phyloP scores from a whole-genome alignment of 1,139 yeast genomes.

The Saccharomyces uvarum region DNA sequence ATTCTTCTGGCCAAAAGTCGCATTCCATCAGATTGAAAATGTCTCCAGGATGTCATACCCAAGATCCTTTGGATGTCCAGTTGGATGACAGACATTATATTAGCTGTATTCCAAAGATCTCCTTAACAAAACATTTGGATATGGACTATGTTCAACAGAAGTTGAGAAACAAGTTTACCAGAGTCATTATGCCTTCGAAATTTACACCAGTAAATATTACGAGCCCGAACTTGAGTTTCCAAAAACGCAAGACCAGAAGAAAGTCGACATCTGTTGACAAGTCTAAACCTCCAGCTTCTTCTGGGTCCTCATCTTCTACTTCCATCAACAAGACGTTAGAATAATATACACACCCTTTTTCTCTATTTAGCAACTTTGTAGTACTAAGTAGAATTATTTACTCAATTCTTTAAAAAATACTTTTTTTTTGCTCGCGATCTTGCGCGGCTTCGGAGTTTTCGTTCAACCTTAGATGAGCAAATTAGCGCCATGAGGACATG shows the following conservation, averaged over 20 bases:
- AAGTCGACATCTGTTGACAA: not conserved
- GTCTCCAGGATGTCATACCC: conserved; percentile 97
- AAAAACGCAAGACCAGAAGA: conserved; percentile 12
- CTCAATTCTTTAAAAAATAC: not conserved
- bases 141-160: conserved; percentile 82
- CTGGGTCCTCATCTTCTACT: not conserved
- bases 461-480: not conserved
- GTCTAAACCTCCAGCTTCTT: not conserved
- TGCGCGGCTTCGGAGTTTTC: not conserved
- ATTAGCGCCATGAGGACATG: not conserved
- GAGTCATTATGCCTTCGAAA: conserved; percentile 86
- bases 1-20: conserved; percentile 60
- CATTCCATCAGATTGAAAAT: conserved; percentile 82
- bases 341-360: not conserved
- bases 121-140: conserved; percentile 87
- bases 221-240: conserved; percentile 43
- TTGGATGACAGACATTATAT: conserved; percentile 94
- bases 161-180: conserved; percentile 69
- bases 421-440: not conserved
- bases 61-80: conserved; percentile 93
- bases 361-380: not conserved
- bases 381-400: not conserved
- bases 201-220: conserved; percentile 85
- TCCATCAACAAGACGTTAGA: not conserved
- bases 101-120: conserved; percentile 86